Conservation (phyloP, 2,329 filamentous ascomycete species). For the Chaetomiaceae sp. region DNA sequence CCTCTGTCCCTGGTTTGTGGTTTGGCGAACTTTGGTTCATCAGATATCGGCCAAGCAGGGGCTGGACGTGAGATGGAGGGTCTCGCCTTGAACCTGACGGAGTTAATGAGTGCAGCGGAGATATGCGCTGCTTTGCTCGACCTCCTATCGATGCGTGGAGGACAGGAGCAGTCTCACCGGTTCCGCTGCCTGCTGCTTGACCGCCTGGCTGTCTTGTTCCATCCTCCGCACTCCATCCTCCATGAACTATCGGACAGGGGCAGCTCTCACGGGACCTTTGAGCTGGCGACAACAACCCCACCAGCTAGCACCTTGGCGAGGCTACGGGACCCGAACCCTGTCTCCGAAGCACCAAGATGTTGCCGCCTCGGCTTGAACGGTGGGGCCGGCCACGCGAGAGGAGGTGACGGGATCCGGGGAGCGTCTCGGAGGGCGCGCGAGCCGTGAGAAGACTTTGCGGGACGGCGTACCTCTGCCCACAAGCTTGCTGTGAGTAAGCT, state of each 20-base stretch:
- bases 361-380: not conserved
- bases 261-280: not conserved
- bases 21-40: too few species aligned
- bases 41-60: too few species aligned
- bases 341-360: not conserved
- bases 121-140: not conserved
- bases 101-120: not conserved
- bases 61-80: too few species aligned
- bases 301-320: not conserved
- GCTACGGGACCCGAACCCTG: constrained; percentile 7
- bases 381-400: not conserved
- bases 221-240: not conserved
- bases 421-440: too few species aligned
- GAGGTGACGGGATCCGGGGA: not conserved
- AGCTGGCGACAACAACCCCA: constrained; percentile 3
- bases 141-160: too few species aligned
- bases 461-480: too few species aligned
- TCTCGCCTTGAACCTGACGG: not conserved
- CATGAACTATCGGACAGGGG: constrained; percentile 3
- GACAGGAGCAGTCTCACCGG: not conserved
- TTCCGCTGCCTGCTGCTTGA: not conserved
- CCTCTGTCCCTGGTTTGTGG: too few species aligned
- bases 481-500: too few species aligned
- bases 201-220: not conserved
- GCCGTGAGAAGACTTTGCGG: too few species aligned